Conservation (phyloP, 345 rosid species). For the Gossypium turneri region DNA sequence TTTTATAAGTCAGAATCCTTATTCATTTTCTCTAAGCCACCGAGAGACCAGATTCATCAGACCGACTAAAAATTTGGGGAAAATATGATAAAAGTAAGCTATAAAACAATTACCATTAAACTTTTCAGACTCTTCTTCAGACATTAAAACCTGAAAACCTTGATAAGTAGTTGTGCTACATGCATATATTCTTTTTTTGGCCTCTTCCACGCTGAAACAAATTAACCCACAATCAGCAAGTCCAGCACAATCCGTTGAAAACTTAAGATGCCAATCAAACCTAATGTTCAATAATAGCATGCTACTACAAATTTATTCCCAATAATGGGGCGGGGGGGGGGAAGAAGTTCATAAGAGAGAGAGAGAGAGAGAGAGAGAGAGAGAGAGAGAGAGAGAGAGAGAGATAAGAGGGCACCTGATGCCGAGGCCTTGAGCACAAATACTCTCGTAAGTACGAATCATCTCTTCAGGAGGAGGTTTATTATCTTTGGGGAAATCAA, state of each 20-base stretch:
- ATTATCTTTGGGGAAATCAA: conserved; percentile 65
- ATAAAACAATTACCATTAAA: conserved; percentile 44
- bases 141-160: conserved; percentile 93
- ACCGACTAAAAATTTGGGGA: neutral
- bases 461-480: conserved; percentile 59
- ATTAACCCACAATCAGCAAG: conserved; percentile 12
- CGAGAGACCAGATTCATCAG: neutral
- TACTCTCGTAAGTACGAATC: conserved; percentile 73
- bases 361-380: too few relatives aligned
- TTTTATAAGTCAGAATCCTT: conserved; percentile 14
- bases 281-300: neutral
- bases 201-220: conserved; percentile 72
- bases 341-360: too few relatives aligned
- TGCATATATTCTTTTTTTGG: conserved; percentile 77
- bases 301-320: neutral
- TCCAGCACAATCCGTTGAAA: neutral
- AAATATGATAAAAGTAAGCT: neutral
- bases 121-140: conserved; percentile 76
- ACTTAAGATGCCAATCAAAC: neutral
- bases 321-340: neutral
- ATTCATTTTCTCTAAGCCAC: neutral
- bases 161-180: conserved; percentile 93
- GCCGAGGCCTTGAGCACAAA: conserved; percentile 58
- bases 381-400: too few relatives aligned
- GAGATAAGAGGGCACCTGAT: conserved; percentile 44